phyloP scores from a whole-genome alignment of 192 early-diverging fungal species.

The Linnemannia exigua region DNA sequence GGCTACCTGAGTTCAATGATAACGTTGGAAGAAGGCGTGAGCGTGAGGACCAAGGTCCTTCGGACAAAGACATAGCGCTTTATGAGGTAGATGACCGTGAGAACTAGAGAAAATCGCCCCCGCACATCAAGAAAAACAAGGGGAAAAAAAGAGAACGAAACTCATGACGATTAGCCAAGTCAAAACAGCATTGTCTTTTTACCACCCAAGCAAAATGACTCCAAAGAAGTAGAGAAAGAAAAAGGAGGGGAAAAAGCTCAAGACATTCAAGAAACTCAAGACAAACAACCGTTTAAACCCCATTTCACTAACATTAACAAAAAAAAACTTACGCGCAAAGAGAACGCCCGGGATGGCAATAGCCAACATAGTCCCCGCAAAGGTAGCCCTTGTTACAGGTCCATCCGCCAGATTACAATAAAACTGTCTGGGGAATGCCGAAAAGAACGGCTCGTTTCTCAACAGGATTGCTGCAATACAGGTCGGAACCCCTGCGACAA shows the following conservation, averaged over 20 bases:
- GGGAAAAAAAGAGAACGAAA: background rate
- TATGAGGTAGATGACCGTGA: background rate
- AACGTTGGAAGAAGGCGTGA: background rate
- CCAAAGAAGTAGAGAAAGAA: too few species aligned
- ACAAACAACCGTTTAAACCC: too few species aligned
- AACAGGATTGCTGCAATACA: constrained; percentile 25
- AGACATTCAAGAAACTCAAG: too few species aligned
- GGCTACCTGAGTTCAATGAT: background rate
- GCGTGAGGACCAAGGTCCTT: background rate
- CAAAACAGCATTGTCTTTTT: too few species aligned
- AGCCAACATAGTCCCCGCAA: constrained; percentile 18
- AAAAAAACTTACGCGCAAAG: background rate
- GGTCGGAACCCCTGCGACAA: constrained; percentile 2
- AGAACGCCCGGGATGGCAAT: constrained; percentile 18
- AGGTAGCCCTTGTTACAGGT: constrained; percentile 14
- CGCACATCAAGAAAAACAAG: too few species aligned
- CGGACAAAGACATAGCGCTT: background rate
- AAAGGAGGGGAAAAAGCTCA: too few species aligned
- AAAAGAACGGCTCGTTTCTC: constrained; percentile 8
- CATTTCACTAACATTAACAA: too few species aligned
- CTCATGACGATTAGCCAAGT: background rate
- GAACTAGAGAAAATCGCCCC: too few species aligned
- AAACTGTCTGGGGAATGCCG: constrained; percentile 26
- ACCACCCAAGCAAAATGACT: too few species aligned
- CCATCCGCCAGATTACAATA: constrained; percentile 27